Conservation (phyloP, 1,284 basidiomycete species). For the Irpex rosettiformis region DNA sequence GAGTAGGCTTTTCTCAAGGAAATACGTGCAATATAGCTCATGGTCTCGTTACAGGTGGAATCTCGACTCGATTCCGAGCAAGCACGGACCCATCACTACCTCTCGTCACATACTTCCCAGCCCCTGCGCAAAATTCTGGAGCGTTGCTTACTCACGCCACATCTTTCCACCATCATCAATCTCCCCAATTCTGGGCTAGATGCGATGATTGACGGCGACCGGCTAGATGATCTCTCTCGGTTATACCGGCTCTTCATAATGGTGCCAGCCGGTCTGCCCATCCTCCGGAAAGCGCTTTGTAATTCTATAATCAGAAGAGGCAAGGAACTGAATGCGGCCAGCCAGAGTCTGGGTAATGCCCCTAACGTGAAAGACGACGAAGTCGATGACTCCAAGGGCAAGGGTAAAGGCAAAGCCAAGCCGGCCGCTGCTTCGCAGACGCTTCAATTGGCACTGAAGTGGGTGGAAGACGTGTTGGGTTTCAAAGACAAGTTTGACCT, state of each 20-base stretch:
- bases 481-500: constrained; percentile 90
- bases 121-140: constrained; percentile 79
- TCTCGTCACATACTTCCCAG: constrained; percentile 71
- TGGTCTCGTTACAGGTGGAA: constrained; percentile 63
- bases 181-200: constrained; percentile 88
- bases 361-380: constrained; percentile 30
- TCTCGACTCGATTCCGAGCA: constrained; percentile 82
- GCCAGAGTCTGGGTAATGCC: constrained; percentile 12
- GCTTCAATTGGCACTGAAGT: constrained; percentile 70
- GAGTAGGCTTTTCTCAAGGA: constrained; percentile 46
- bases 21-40: constrained; percentile 4
- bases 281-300: constrained; percentile 70
- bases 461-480: constrained; percentile 92
- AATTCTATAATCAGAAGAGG: constrained; percentile 78
- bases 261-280: constrained; percentile 68
- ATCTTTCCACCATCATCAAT: constrained; percentile 72
- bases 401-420: constrained; percentile 56
- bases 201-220: constrained; percentile 83
- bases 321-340: constrained; percentile 67
- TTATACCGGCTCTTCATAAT: constrained; percentile 78
- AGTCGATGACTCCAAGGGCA: constrained; percentile 41
- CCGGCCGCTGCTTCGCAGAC: constrained; percentile 43
- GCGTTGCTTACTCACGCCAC: constrained; percentile 73
- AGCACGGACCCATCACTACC: constrained; percentile 85
- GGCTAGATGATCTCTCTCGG: constrained; percentile 74